Evolutionary conservation across 192 early-diverging fungal genomes (phyloP).

Genomic region (Coemansia sp.): DNA sequence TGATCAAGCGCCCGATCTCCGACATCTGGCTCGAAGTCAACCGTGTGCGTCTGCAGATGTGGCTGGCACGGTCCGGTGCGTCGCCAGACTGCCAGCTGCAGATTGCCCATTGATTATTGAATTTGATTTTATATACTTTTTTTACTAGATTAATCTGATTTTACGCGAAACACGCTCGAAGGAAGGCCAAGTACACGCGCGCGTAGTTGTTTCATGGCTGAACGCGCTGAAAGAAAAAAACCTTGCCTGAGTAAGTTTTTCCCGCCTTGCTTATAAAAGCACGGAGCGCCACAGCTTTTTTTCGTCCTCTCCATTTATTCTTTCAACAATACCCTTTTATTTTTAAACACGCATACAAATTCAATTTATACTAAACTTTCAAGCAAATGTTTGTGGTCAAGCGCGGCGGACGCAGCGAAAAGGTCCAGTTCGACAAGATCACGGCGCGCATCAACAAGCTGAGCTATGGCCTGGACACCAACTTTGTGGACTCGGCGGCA

Average conservation of each 20-base stretch:
- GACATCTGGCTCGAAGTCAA: slow-evolving; percentile 53
- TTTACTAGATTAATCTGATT: background rate
- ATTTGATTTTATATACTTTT: background rate
- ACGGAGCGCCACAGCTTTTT: too few species aligned
- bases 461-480: slow-evolving; percentile 88
- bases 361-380: too few species aligned
- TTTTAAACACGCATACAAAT: background rate
- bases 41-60: slow-evolving; percentile 45
- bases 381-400: slow-evolving; percentile 50
- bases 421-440: slow-evolving; percentile 97
- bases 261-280: too few species aligned
- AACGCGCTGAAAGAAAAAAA: too few species aligned
- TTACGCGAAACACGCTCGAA: background rate
- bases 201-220: too few species aligned
- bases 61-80: slow-evolving; percentile 43
- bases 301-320: too few species aligned
- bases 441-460: slow-evolving; percentile 90
- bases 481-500: slow-evolving; percentile 85
- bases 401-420: slow-evolving; percentile 80
- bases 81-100: slow-evolving; percentile 33
- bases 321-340: background rate
- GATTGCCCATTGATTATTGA: background rate
- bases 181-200: slow-evolving; percentile 70
- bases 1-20: slow-evolving; percentile 46
- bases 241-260: too few species aligned